Conservation (phyloP, 2,329 filamentous ascomycete species). For the Xylaria multiplex region DNA sequence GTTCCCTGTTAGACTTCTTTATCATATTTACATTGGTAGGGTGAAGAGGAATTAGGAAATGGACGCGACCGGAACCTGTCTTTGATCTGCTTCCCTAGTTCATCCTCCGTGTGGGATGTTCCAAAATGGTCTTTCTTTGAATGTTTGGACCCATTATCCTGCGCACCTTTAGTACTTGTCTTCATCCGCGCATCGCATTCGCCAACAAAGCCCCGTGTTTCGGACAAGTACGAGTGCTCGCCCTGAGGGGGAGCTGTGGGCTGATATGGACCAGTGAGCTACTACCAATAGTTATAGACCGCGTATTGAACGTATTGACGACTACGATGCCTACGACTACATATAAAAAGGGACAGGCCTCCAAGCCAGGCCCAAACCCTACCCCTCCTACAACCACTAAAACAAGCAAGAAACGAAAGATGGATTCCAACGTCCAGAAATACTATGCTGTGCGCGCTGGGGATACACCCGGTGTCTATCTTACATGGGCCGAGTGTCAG, state of each 20-base stretch:
- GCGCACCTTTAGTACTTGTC: slow-evolving; percentile 33
- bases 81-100: slow-evolving; percentile 40
- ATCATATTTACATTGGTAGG: slow-evolving; percentile 38
- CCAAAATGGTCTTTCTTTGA: slow-evolving; percentile 47
- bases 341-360: slow-evolving; percentile 36
- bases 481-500: slow-evolving; percentile 69
- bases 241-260: slow-evolving; percentile 31
- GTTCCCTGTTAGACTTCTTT: slow-evolving; percentile 39
- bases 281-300: slow-evolving; percentile 22
- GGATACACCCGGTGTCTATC: slow-evolving; percentile 68
- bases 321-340: slow-evolving; percentile 42
- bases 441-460: slow-evolving; percentile 72
- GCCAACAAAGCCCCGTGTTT: slow-evolving; percentile 44
- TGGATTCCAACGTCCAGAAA: slow-evolving; percentile 59
- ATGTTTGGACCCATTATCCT: slow-evolving; percentile 36
- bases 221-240: slow-evolving; percentile 40
- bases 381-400: slow-evolving; percentile 34
- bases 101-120: slow-evolving; percentile 27
- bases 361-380: slow-evolving; percentile 31
- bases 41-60: slow-evolving; percentile 27
- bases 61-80: slow-evolving; percentile 45
- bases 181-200: slow-evolving; percentile 27
- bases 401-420: slow-evolving; percentile 59
- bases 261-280: slow-evolving; percentile 44
- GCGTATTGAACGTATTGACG: slow-evolving; percentile 32